phyloP scores from a whole-genome alignment of 108 stramenopile genomes.

The Parietichytrium sp. region DNA sequence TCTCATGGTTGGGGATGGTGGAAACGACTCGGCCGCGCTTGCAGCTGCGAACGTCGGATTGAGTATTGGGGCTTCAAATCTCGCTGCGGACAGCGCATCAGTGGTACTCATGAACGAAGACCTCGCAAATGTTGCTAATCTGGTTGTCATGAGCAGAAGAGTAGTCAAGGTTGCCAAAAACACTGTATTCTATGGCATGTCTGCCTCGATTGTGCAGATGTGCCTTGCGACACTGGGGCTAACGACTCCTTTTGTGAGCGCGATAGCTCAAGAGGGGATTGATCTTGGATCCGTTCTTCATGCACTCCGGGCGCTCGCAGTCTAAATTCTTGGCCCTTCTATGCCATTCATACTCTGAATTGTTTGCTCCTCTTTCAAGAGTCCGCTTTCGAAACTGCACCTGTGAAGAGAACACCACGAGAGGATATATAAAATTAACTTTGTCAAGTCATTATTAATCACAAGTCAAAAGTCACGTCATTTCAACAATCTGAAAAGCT shows the following conservation, averaged over 20 bases:
- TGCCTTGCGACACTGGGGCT: background rate
- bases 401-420: too few relatives aligned
- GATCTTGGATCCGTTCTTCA: slow-evolving; percentile 18
- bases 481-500: too few relatives aligned
- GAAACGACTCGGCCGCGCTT: slow-evolving; percentile 10
- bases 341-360: too few relatives aligned
- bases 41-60: slow-evolving; percentile 19
- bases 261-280: background rate
- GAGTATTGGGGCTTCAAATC: slow-evolving; percentile 3
- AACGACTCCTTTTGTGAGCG: background rate
- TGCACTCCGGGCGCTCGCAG: slow-evolving; percentile 14
- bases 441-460: too few relatives aligned
- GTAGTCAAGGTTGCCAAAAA: background rate
- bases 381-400: too few relatives aligned
- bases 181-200: slow-evolving; percentile 3
- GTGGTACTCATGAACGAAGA: slow-evolving; percentile 22
- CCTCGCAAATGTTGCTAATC: background rate
- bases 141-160: background rate
- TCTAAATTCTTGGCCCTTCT: too few relatives aligned
- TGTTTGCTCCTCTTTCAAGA: too few relatives aligned
- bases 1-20: slow-evolving; percentile 22
- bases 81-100: slow-evolving; percentile 14
- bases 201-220: background rate
- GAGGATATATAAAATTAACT: too few relatives aligned
- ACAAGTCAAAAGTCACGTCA: too few relatives aligned